Evolutionary conservation across 768 basidiomycete genomes (phyloP).

Genomic region (Lentinula sp.): DNA sequence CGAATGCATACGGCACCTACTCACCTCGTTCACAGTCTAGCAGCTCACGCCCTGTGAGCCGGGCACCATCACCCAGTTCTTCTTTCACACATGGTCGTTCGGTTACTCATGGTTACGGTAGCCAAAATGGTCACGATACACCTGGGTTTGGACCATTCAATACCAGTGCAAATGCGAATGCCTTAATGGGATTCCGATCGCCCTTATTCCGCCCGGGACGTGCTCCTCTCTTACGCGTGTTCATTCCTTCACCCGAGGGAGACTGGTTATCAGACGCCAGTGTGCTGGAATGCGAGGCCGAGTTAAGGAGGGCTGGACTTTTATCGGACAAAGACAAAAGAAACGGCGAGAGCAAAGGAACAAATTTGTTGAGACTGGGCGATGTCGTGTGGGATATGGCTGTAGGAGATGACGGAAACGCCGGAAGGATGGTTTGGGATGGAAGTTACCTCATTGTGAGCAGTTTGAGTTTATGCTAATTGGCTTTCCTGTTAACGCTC

Average conservation of each 20-base stretch:
- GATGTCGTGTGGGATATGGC: conserved; percentile 88
- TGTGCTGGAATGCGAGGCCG: conserved; percentile 74
- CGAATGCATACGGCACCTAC: neutral
- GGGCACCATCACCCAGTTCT: conserved; percentile 61
- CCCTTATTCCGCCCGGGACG: conserved; percentile 67
- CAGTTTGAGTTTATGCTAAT: conserved; percentile 10
- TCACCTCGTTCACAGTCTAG: conserved; percentile 9
- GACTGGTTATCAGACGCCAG: conserved; percentile 82
- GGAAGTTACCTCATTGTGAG: conserved; percentile 82
- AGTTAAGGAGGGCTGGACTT: conserved; percentile 67
- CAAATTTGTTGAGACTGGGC: conserved; percentile 53
- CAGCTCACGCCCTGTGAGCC: conserved; percentile 45
- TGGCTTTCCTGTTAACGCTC: neutral
- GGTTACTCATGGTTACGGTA: conserved; percentile 14
- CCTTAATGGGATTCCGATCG: conserved; percentile 32
- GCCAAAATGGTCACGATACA: neutral
- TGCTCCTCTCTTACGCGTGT: conserved; percentile 73
- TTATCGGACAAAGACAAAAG: conserved; percentile 9
- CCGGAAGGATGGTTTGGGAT: conserved; percentile 82
- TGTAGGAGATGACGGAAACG: conserved; percentile 80
- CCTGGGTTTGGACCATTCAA: neutral
- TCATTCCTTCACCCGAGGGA: conserved; percentile 82
- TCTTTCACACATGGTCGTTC: conserved; percentile 37
- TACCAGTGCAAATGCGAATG: neutral
- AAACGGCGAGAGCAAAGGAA: neutral